Base-by-base conservation (phyloP, 2,329 filamentous ascomycete genomes). In the Monosporascus ibericus region DNA sequence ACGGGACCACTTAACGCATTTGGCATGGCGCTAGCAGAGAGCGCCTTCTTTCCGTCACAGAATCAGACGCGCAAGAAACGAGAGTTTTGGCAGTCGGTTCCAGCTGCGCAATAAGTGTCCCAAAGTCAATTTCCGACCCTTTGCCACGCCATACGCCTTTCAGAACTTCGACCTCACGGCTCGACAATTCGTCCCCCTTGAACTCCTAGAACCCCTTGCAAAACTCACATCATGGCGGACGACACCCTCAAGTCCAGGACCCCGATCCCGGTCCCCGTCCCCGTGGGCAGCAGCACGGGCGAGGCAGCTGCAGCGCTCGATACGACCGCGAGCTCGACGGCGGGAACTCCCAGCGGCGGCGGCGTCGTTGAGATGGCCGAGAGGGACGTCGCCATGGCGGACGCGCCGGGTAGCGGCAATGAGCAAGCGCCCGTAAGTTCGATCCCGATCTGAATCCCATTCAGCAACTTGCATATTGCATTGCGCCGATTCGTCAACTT, bases 381-480 rank as follows among this genome's bases (percentile, higher is more conserved):
- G 30, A 64, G 61, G 55, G 75, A 78, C 54, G 57, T 74, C 37
- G 56, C 70, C 2, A 78, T 78, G 75, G 64, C 68, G 9, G 75
- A 78, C 59, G 72, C 65, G 22, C 42, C 42, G n/a, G 40, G 20
- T 36, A 66, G 68, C 42, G 55, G 46, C 48, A 56, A 60, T 25
- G 75, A 77, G 25, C 71, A 72, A 49, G 65, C 69, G 56, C 66
- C 68, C 30, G 73, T 76, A 68, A 48, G 70, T 55, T 7, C 18
- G 14, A 39, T 24, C 22, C 15, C 34, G 38, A 20, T 36, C 49
- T 15, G 38, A 38, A 38, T 15, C 27, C 25, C n/a, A 22, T 22
- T 20, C 9, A 18, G 36, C 24, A 36, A 24, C 50, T 18, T 17
- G 30, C 50, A 51, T 55, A 22, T 22, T 27, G 42, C 42, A 34